Evolutionary conservation across 2,329 filamentous ascomycete species (phyloP), one percentile per base, ranked within the genome.

Genomic region (Botryotinia convoluta): DNA sequence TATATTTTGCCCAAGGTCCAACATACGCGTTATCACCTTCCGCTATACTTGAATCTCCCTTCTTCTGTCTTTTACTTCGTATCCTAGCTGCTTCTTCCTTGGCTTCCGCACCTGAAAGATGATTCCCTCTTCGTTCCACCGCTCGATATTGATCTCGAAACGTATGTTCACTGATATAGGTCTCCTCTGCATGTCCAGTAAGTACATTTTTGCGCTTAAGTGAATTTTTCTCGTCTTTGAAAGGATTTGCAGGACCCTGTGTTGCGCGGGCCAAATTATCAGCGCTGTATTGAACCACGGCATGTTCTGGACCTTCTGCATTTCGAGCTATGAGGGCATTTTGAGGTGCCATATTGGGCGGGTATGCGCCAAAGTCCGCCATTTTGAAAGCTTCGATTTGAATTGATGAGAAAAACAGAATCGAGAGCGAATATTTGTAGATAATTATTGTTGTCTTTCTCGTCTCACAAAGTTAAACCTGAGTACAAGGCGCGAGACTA

Each of bases 1-100:
- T 87, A 80, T 97, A 97, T 81, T 88, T 91, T 14, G 96, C 97
- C 97, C 97, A 99, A 0, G 96, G 97, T 0, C 97, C 97, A 54
- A 97, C 88, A 82, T 99, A 99, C 63, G 94, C 91, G 71, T 91
- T 92, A 12, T 94, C 90, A 0, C 96, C 96, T 79, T 97, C 95
- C 0, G 95, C 92, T 57, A 98, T 87, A 29, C 91, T 90, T 60
- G 94, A 89, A 81, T 95, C 91, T 65, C 96, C 96, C 80, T 96
- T 98, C 77, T 86, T 90, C 82, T 98, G 94, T 74, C 96, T 87
- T 78, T 91, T 92, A n/a, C 90, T 86, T 65, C 92, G 86, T 82
- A 94, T 84, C 74, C 85, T 86, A 54, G 89, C 89, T 8, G 91
- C 90, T 73, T 91, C 88, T 76, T 92, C 92, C 82, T 97, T 98